These are phyloP conservation scores for Xerocomellus chrysenteron DNA, from an alignment of 768 basidiomycete genomes.

Conservation along the genomic window DNA sequence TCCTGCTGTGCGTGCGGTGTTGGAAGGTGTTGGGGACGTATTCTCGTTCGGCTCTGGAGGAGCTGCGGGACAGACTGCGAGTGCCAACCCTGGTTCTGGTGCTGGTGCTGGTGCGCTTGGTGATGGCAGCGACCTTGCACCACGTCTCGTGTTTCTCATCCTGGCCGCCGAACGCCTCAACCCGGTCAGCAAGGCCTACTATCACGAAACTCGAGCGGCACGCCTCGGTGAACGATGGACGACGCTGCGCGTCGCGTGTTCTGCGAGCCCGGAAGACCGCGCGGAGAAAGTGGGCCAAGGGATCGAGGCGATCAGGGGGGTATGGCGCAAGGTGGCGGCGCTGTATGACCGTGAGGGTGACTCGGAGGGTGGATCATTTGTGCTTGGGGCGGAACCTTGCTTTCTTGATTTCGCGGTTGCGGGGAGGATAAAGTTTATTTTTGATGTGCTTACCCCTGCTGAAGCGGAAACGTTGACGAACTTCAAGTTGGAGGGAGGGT, in stretches of 20 bases:
- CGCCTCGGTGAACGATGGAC: conserved; percentile 40
- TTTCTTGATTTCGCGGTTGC: conserved; percentile 23
- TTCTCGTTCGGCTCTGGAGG: conserved; percentile 11
- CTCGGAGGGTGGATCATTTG: background rate
- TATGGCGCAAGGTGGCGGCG: conserved; percentile 23
- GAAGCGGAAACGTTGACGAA: conserved; percentile 7
- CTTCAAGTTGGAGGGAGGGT: conserved; percentile 6
- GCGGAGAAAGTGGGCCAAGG: conserved; percentile 22
- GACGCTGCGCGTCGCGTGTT: conserved; percentile 20
- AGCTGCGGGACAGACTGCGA: background rate
- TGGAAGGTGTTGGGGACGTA: conserved; percentile 29
- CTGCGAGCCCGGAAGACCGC: conserved; percentile 26
- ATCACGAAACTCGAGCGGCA: conserved; percentile 36
- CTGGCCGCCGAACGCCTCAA: conserved; percentile 29
- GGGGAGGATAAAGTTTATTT: conserved; percentile 11
- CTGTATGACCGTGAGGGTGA: conserved; percentile 7
- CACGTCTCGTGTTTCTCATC: conserved; percentile 22
- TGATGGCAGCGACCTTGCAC: background rate
- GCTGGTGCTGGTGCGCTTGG: too few relatives aligned
- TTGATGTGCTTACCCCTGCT: conserved; percentile 9
- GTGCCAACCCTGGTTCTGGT: background rate
- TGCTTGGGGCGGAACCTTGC: conserved; percentile 17
- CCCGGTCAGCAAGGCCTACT: conserved; percentile 38
- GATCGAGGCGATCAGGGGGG: conserved; percentile 20
- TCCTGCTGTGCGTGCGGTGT: conserved; percentile 28